Percentiles rank a stretch among this genome's conserved stretches.
phyloP scores from a whole-genome alignment of 2,329 filamentous ascomycete species.

The Fusarium stilboides region DNA sequence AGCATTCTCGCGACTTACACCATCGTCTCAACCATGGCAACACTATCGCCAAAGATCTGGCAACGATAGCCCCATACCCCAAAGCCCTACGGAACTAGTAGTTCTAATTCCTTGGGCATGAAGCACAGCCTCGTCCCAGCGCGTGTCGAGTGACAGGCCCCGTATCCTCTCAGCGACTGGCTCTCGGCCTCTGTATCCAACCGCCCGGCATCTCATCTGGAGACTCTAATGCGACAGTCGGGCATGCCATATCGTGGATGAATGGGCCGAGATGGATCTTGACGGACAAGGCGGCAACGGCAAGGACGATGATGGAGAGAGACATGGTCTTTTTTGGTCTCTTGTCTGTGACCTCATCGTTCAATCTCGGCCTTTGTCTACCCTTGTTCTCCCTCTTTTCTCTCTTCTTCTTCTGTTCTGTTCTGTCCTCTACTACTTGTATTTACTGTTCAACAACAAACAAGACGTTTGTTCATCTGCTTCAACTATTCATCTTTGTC shows the following conservation, averaged over 20 bases:
- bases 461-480: constrained; percentile 37
- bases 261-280: constrained; percentile 38
- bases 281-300: constrained; percentile 25
- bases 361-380: constrained; percentile 25
- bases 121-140: constrained; percentile 19
- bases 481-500: constrained; percentile 24
- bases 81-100: constrained; percentile 9
- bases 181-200: constrained; percentile 29
- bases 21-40: constrained; percentile 27
- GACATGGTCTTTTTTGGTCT: constrained; percentile 1
- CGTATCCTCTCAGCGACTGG: constrained; percentile 37
- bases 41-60: constrained; percentile 34
- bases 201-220: constrained; percentile 20
- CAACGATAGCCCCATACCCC: constrained; percentile 13
- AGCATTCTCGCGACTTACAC: constrained; percentile 7
- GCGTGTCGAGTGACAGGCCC: constrained; percentile 40
- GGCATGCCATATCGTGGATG: constrained; percentile 26
- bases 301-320: constrained; percentile 20
- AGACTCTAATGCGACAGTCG: constrained; percentile 28
- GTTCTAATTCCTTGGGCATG: not conserved
- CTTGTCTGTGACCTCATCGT: constrained; percentile 36
- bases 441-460: constrained; percentile 37
- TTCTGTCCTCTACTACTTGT: not conserved
- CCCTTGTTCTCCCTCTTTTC: constrained; percentile 17
- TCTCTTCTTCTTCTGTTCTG: constrained; percentile 7